Conservation (phyloP, 768 basidiomycete genomes). For the Suillus americanus region DNA sequence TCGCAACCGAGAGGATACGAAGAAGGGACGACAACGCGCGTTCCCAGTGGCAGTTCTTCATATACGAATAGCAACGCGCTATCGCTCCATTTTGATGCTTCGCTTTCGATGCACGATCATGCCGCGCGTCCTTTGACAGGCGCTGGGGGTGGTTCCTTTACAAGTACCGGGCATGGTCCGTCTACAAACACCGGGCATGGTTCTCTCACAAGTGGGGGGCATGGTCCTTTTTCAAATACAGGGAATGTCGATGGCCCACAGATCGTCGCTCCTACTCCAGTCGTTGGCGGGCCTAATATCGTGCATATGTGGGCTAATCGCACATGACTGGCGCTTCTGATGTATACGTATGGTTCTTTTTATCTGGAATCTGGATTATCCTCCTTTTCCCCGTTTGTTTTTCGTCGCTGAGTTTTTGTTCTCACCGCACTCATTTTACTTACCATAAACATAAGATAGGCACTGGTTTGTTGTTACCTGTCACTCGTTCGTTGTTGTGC, state of each 20-base stretch:
- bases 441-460: neutral
- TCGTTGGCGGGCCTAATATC: slow-evolving; percentile 35
- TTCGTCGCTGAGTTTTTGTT: neutral
- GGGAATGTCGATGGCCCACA: slow-evolving; percentile 20
- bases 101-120: slow-evolving; percentile 27
- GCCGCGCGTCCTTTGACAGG: slow-evolving; percentile 16
- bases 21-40: neutral
- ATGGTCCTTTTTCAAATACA: slow-evolving; percentile 14
- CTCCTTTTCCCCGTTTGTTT: neutral
- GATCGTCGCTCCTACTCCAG: slow-evolving; percentile 33
- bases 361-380: slow-evolving; percentile 8
- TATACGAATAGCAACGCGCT: slow-evolving; percentile 28
- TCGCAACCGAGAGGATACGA: slow-evolving; percentile 15
- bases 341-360: neutral
- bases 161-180: slow-evolving; percentile 13
- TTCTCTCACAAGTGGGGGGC: slow-evolving; percentile 12
- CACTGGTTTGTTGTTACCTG: slow-evolving; percentile 6
- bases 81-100: slow-evolving; percentile 38
- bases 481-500: slow-evolving; percentile 14
- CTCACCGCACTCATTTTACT: slow-evolving; percentile 1
- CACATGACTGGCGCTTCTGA: slow-evolving; percentile 21
- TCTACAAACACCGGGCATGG: slow-evolving; percentile 13
- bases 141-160: slow-evolving; percentile 13
- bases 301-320: slow-evolving; percentile 35
- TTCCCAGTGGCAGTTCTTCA: slow-evolving; percentile 18